These are phyloP conservation scores for Yarrowia sp. DNA, from an alignment of 805 yeast genomes.

Conservation along the genomic window DNA sequence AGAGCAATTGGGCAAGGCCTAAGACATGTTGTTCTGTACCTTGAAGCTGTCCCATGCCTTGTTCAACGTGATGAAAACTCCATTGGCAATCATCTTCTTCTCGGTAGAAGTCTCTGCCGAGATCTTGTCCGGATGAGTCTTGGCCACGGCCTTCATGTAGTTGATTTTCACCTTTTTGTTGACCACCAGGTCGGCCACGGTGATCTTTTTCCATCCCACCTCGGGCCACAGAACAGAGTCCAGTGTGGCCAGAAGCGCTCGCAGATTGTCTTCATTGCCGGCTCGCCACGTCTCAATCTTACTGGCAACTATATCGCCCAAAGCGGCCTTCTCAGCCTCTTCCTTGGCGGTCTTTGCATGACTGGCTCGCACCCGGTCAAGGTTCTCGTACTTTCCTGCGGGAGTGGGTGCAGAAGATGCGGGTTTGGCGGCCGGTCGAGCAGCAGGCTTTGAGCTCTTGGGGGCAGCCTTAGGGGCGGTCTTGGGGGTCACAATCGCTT, in stretches of 20 bases:
- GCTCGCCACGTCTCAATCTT: slow-evolving; percentile 67
- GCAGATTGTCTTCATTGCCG: slow-evolving; percentile 80
- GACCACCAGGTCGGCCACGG: slow-evolving; percentile 77
- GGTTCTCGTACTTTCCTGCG: slow-evolving; percentile 54
- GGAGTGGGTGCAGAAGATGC: slow-evolving; percentile 45
- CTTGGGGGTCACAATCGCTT: slow-evolving; percentile 57
- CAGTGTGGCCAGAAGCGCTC: slow-evolving; percentile 76
- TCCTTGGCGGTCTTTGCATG: slow-evolving; percentile 55
- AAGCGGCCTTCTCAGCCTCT: slow-evolving; percentile 64
- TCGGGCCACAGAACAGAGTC: slow-evolving; percentile 73
- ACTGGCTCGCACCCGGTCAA: slow-evolving; percentile 59
- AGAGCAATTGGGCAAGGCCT: background rate
- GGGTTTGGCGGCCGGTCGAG: slow-evolving; percentile 41
- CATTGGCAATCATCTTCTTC: slow-evolving; percentile 82
- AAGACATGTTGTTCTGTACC: slow-evolving; percentile 57
- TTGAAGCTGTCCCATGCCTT: slow-evolving; percentile 90
- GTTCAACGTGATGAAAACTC: slow-evolving; percentile 81
- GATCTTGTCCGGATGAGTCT: slow-evolving; percentile 86
- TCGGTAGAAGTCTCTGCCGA: slow-evolving; percentile 65
- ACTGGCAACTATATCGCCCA: slow-evolving; percentile 68
- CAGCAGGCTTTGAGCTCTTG: slow-evolving; percentile 24
- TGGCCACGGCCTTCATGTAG: slow-evolving; percentile 81
- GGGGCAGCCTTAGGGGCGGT: slow-evolving; percentile 46
- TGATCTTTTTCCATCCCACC: slow-evolving; percentile 68
- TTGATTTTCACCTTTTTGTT: slow-evolving; percentile 87